Conservation (phyloP, 306 rosid species). For the Carpinus fangiana region DNA sequence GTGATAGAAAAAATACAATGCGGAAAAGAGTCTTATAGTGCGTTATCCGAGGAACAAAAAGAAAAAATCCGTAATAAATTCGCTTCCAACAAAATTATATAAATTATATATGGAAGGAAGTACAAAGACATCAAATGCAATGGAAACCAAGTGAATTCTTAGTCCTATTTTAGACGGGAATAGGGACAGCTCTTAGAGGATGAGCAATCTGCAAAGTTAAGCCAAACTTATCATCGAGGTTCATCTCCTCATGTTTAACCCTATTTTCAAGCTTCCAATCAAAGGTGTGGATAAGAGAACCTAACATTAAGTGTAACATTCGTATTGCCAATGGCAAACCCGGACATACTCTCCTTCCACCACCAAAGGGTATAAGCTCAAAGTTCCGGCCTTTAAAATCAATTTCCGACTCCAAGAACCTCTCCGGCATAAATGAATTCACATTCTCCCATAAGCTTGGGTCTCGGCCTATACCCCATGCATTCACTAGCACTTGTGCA, state of each 20-base stretch:
- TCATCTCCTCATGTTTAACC: slow-evolving; percentile 29
- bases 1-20: too few species aligned
- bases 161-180: neutral
- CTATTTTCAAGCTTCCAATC: slow-evolving; percentile 59
- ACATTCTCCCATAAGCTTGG: slow-evolving; percentile 44
- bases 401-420: slow-evolving; percentile 46
- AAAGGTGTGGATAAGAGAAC: slow-evolving; percentile 48
- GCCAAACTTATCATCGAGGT: slow-evolving; percentile 52
- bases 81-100: too few species aligned
- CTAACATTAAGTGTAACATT: slow-evolving; percentile 53
- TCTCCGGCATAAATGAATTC: slow-evolving; percentile 44
- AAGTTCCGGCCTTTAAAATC: slow-evolving; percentile 49
- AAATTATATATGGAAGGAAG: too few species aligned
- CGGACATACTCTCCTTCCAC: slow-evolving; percentile 49
- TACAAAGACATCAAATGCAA: too few species aligned
- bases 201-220: slow-evolving; percentile 41
- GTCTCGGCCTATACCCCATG: slow-evolving; percentile 52
- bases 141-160: too few species aligned
- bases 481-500: slow-evolving; percentile 44
- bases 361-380: slow-evolving; percentile 56
- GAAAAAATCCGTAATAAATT: too few species aligned
- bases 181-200: slow-evolving; percentile 43
- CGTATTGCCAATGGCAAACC: slow-evolving; percentile 48
- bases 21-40: too few species aligned
- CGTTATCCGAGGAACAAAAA: too few species aligned